A percentile compares a stretch with the other conserved stretches of the same genome.
Evolutionary conservation across 2,329 filamentous ascomycete genomes (phyloP).

Genomic region (Talaromyces sp.): DNA sequence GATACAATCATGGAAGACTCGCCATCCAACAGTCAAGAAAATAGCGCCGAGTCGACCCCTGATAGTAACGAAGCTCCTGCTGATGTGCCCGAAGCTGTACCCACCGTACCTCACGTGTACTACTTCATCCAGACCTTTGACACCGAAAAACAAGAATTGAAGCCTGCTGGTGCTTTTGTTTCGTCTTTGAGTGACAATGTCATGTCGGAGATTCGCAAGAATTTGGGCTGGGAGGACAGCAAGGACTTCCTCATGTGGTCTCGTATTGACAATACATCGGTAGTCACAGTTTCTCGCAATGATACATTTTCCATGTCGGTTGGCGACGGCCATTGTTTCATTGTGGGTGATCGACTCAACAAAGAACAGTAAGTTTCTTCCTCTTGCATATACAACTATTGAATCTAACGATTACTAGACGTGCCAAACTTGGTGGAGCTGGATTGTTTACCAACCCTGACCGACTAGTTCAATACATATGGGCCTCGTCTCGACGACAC

Average conservation of each 20-base stretch:
- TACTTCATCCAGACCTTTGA: slow-evolving; percentile 54
- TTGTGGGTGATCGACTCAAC: slow-evolving; percentile 40
- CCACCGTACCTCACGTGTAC: slow-evolving; percentile 39
- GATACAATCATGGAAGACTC: slow-evolving; percentile 20
- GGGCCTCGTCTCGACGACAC: slow-evolving; percentile 44
- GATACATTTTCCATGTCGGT: slow-evolving; percentile 35
- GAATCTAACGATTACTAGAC: slow-evolving; percentile 25
- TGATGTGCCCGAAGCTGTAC: slow-evolving; percentile 18
- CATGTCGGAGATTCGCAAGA: slow-evolving; percentile 38
- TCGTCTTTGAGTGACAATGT: slow-evolving; percentile 40
- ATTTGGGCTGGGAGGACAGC: slow-evolving; percentile 35
- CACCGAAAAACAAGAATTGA: slow-evolving; percentile 44
- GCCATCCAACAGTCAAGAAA: slow-evolving; percentile 12
- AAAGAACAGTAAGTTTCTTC: slow-evolving; percentile 34
- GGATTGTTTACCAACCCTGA: slow-evolving; percentile 39
- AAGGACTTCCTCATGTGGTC: slow-evolving; percentile 45
- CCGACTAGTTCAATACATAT: slow-evolving; percentile 43
- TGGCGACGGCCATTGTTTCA: slow-evolving; percentile 39
- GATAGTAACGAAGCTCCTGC: slow-evolving; percentile 2
- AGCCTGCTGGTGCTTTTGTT: slow-evolving; percentile 41
- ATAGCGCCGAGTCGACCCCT: slow-evolving; percentile 10
- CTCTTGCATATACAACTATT: background rate
- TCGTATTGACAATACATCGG: slow-evolving; percentile 36
- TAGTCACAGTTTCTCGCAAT: slow-evolving; percentile 33
- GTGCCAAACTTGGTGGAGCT: slow-evolving; percentile 30